phyloP scores from a whole-genome alignment of 2,329 filamentous ascomycete species.

The Xylaria sp. region DNA sequence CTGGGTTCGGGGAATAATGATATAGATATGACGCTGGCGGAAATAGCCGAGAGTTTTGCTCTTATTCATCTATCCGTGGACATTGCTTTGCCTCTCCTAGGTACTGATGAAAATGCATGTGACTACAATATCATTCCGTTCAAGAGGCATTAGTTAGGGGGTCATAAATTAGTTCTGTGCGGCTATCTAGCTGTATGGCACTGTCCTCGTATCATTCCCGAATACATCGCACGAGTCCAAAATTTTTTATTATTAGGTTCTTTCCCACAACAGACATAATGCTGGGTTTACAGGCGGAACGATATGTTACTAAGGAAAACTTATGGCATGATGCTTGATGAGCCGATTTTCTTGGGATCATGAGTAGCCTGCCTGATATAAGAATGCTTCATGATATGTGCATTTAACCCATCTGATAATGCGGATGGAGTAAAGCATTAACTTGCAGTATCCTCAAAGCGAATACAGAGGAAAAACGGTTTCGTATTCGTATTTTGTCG shows the following conservation, averaged over 20 bases:
- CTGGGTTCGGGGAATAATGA: no score
- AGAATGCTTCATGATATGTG: not conserved
- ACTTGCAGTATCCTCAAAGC: not conserved
- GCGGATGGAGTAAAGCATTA: not conserved
- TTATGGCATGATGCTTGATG: slow-evolving; percentile 28
- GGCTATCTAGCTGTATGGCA: slow-evolving; percentile 6
- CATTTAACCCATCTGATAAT: not conserved
- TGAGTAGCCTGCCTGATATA: not conserved
- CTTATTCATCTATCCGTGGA: no score
- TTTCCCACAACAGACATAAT: not conserved
- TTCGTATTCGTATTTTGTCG: slow-evolving; percentile 39
- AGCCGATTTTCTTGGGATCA: slow-evolving; percentile 12
- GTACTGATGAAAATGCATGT: not conserved
- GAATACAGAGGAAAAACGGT: slow-evolving; percentile 30
- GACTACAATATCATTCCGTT: not conserved
- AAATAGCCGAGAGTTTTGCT: no score
- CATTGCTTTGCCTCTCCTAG: not conserved
- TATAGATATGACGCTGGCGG: no score
- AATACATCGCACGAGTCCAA: slow-evolving; percentile 13
- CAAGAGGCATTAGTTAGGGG: not conserved
- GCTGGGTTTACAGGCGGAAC: not conserved
- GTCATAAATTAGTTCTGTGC: not conserved
- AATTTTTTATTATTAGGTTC: not conserved
- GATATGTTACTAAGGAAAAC: slow-evolving; percentile 3
- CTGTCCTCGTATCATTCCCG: slow-evolving; percentile 30